Evolutionary conservation across 2,329 filamentous ascomycete genomes (phyloP), one percentile per base, ranked within the genome.

Genomic region (Sporothrix curviconia): DNA sequence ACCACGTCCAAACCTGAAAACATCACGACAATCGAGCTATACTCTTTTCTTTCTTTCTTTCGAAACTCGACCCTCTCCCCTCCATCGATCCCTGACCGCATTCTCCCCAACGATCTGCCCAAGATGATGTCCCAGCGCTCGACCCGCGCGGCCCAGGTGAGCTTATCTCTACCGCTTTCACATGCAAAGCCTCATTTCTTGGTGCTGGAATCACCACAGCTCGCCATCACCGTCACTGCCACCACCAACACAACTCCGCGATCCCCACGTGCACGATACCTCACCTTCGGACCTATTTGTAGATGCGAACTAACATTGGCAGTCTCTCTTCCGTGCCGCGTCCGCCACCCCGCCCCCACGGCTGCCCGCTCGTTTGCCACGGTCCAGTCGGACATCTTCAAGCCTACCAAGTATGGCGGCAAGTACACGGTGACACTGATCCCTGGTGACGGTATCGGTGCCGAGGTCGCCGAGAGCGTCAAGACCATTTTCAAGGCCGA

Each of bases 401-500:
- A 96, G 84, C 92, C 92, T 67, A 91, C 92, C 79, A 94, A 97
- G 83, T 97, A 92, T 75, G 94, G 94, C 74, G 90, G 92, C 79
- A 99, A 97, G 81, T 99, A 97, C 83, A 99, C 94, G 37, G 92
- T 96, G 68, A 96, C 92, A 64, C 82, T 99, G 70, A 97, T 99
- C 73, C 94, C 94, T 74, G 94, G 92, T 84, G 94, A 99, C 70
- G 94, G 94, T 80, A 96, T 99, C 73, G 94, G 94, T 75, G 90
- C 90, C 74, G 94, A 99, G 79, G 92, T 97, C 62, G 91, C 92
- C 68, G 92, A 97, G 78, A 94, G 90, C 63, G 92, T 99, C 74
- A 96, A 96, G 86, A 95, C 92, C 66, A 88, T 99, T 75, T 97
- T 97, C 87, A 97, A 96, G 85, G 92, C 92, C 73, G 92, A 97